Evolutionary conservation across 441 rosid species (phyloP).

Genomic region (Daphne laureola): DNA sequence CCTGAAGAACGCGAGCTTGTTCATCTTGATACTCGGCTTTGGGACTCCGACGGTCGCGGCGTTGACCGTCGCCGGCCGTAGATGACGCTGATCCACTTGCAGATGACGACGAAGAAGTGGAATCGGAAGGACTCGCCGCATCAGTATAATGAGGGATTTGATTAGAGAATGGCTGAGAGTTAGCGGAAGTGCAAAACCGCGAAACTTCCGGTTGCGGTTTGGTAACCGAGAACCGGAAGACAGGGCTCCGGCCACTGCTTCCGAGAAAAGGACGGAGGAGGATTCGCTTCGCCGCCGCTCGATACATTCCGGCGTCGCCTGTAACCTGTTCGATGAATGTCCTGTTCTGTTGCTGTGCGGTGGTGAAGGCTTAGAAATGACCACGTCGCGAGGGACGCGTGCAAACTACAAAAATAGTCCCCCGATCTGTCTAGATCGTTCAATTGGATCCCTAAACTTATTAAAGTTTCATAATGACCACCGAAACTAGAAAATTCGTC

Average conservation of each 20-base stretch:
- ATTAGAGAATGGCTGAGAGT: conserved; percentile 24
- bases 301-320: conserved; percentile 28
- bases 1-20: conserved; percentile 61
- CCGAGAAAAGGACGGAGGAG: conserved; percentile 15
- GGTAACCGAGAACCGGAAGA: conserved; percentile 16
- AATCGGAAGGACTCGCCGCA: conserved; percentile 20
- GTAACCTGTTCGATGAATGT: no score
- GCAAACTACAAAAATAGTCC: no score
- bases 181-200: conserved; percentile 28
- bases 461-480: no score
- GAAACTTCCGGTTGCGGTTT: conserved; percentile 10
- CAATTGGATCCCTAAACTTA: no score
- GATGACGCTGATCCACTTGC: conserved; percentile 21
- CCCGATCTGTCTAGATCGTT: no score
- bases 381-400: no score
- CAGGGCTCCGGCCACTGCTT: conserved; percentile 1
- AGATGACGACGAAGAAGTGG: conserved; percentile 21
- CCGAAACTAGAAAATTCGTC: no score
- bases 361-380: no score
- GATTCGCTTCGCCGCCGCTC: conserved; percentile 48
- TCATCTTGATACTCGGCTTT: conserved; percentile 49
- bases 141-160: conserved; percentile 20
- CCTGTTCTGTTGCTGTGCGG: no score
- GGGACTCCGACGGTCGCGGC: conserved; percentile 34
- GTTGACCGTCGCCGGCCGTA: conserved; percentile 27